Base-by-base conservation (phyloP, 2,329 filamentous ascomycete genomes). In the Alternaria ethzedia region DNA sequence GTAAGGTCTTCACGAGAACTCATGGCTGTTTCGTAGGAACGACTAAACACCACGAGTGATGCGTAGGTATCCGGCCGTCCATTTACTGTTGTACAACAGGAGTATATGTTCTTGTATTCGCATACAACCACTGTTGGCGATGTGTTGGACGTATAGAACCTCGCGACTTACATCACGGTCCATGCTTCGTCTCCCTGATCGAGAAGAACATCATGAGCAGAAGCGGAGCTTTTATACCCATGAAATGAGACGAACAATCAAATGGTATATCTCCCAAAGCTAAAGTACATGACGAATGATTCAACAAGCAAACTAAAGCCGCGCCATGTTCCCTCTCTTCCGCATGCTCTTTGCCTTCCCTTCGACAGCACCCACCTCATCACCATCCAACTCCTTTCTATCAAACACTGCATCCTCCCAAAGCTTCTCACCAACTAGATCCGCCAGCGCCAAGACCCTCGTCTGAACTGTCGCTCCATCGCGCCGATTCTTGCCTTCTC, bases 401-500 rank as follows among this genome's bases (percentile, higher is more conserved):
- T 50, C 64, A 43, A 64, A 36, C 9, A 68, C 69, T 6, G 68
- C 72, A 13, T 71, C 76, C 17, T 85, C 86, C 80, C 92, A 97
- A 20, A 98, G 78, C 63, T 86, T 85, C 56, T 83, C 80, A 0
- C 93, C 94, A 10, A 97, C 85, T 50, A 86, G 80, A 74, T 97
- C 94, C 9, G 91, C 90, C 70, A 98, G 84, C 7, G 85, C 83
- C 41, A 98, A 80, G 11, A 99, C 95, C 20, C 96, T 86, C 12
- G 87, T 91, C 70, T 90, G 91, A 4, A 98, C 94, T 0, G 94
- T 97, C 2, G 91, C 92, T 12, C 94, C 94, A 78, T 99, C 96
- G n/a, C 95, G 87, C 21, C 96, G 85, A 78, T 98, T 97, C 87
- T 98, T 99, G 9, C 96, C 96, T 82, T 98, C 96, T 46, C 95